Conservation (phyloP, 345 rosid genomes). For the Mercurialis annua region DNA sequence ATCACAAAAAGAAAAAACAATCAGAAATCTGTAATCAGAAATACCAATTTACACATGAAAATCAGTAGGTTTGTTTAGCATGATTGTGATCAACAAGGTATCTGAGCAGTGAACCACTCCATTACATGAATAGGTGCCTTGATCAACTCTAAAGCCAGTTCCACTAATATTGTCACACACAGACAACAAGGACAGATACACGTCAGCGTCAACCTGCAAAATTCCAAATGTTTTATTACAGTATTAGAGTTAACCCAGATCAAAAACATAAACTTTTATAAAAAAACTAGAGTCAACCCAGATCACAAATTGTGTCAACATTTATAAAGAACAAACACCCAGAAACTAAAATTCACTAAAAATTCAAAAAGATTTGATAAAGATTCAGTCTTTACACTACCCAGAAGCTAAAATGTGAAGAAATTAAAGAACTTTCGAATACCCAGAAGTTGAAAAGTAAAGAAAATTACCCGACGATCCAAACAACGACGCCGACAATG, state of each 20-base stretch:
- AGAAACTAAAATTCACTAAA: background rate
- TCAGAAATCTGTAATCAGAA: background rate
- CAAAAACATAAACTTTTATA: background rate
- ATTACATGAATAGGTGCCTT: constrained; percentile 36
- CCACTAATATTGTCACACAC: constrained; percentile 30
- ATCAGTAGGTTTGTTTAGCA: background rate
- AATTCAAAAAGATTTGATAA: background rate
- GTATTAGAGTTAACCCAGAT: background rate
- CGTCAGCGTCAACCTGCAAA: constrained; percentile 30
- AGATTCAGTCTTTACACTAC: background rate
- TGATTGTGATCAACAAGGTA: constrained; percentile 22
- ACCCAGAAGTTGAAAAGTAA: constrained; percentile 1
- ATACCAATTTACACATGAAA: background rate
- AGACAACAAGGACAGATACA: constrained; percentile 32
- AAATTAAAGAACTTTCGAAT: background rate
- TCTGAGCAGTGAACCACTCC: constrained; percentile 34
- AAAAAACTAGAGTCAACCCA: background rate
- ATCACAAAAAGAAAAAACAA: background rate
- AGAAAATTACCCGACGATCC: constrained; percentile 30
- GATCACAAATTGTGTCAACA: background rate
- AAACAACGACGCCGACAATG: constrained; percentile 25
- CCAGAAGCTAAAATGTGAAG: background rate
- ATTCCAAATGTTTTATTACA: background rate
- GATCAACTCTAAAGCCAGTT: constrained; percentile 31
- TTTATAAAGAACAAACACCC: background rate